Percentiles rank a stretch among this genome's conserved stretches.
Evolutionary conservation across 768 basidiomycete species (phyloP).

Genomic region (Trametes gibbosa): DNA sequence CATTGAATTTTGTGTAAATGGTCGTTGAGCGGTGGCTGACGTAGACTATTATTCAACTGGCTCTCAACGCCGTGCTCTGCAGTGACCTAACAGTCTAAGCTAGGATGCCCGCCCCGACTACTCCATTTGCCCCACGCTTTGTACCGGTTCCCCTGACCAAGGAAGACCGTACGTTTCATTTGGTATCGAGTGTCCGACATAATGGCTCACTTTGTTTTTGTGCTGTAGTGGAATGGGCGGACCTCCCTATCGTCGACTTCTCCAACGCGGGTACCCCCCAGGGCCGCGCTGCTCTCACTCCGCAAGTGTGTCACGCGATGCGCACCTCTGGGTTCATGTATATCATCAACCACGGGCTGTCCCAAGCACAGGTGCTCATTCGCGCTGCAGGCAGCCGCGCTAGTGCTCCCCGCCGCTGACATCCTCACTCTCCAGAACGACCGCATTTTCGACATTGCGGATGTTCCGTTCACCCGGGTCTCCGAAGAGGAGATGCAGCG

Average conservation of each 20-base stretch:
- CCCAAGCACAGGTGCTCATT: conserved; percentile 28
- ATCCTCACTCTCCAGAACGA: no score
- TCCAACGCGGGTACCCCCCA: conserved; percentile 24
- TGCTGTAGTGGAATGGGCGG: conserved; percentile 32
- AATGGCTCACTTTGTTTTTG: not conserved
- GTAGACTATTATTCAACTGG: not conserved
- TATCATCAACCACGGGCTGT: conserved; percentile 31
- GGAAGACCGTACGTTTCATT: conserved; percentile 32
- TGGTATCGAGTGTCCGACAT: not conserved
- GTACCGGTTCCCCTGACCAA: conserved; percentile 25
- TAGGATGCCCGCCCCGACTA: conserved; percentile 10
- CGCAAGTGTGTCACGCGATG: conserved; percentile 30
- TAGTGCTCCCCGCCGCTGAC: no score
- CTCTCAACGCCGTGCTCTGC: not conserved
- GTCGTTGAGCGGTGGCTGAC: no score
- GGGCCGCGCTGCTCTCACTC: conserved; percentile 27
- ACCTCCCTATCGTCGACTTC: conserved; percentile 32
- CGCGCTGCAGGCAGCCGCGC: not conserved
- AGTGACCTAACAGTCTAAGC: no score
- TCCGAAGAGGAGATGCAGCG: conserved; percentile 31
- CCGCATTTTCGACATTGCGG: conserved; percentile 36
- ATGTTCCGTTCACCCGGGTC: conserved; percentile 34
- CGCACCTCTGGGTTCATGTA: conserved; percentile 31
- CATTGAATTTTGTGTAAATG: no score
- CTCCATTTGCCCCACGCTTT: conserved; percentile 10